A percentile compares a stretch with the other conserved stretches of the same genome.
Evolutionary conservation across 2,329 filamentous ascomycete genomes (phyloP).

Genomic region (Pyrenophora tritici-repentis): DNA sequence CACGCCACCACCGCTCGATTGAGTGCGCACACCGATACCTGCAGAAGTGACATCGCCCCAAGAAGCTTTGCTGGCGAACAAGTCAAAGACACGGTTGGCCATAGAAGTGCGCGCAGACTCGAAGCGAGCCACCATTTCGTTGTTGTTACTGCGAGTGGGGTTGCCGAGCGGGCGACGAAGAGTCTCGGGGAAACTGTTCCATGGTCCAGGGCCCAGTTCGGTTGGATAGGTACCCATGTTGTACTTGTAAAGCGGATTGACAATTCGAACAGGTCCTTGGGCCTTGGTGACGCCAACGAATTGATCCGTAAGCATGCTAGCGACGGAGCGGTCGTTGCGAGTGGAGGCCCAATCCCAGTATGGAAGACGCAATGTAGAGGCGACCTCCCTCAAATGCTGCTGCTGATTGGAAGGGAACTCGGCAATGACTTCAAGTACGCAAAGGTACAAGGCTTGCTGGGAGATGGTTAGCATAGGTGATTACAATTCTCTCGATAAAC

Average conservation of each 20-base stretch:
- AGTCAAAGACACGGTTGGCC: constrained; percentile 44
- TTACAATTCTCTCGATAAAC: constrained; percentile 1
- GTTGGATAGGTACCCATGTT: constrained; percentile 56
- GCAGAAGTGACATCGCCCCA: constrained; percentile 40
- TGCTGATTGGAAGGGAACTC: constrained; percentile 49
- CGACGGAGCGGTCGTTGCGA: constrained; percentile 34
- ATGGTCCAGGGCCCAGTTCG: constrained; percentile 51
- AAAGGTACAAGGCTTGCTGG: constrained; percentile 51
- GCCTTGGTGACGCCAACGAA: constrained; percentile 53
- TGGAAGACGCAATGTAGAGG: constrained; percentile 50
- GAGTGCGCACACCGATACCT: constrained; percentile 38
- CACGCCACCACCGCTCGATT: constrained; percentile 33
- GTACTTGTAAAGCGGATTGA: constrained; percentile 56
- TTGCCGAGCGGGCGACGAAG: constrained; percentile 42
- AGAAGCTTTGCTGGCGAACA: constrained; percentile 41
- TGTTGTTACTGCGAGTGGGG: constrained; percentile 46
- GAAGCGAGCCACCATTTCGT: constrained; percentile 40
- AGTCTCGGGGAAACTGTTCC: constrained; percentile 38
- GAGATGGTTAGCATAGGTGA: neutral
- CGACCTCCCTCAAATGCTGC: constrained; percentile 48
- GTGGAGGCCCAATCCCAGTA: constrained; percentile 57
- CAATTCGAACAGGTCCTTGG: constrained; percentile 44
- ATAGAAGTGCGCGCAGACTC: constrained; percentile 36
- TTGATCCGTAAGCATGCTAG: constrained; percentile 47
- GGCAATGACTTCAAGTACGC: constrained; percentile 49